Conservation (phyloP, 1,139 yeast genomes). For the Lodderomyces margitis region DNA sequence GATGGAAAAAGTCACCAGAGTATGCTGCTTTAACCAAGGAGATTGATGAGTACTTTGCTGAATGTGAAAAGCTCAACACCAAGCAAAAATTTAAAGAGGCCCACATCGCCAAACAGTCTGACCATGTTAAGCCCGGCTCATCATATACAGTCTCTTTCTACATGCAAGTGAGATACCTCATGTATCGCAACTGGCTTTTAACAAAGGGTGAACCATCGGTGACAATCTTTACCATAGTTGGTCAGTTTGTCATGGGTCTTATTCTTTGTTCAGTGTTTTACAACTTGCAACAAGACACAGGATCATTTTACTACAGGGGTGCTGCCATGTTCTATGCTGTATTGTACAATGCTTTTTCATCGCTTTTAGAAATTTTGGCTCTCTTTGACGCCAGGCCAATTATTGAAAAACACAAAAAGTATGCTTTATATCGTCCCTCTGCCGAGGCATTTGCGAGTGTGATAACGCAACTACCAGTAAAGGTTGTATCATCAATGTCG, state of each 20-base stretch:
- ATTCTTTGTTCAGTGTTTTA: conserved; percentile 69
- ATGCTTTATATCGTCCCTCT: conserved; percentile 62
- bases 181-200: conserved; percentile 62
- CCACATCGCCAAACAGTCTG: conserved; percentile 58
- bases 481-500: conserved; percentile 41
- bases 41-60: conserved; percentile 19
- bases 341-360: conserved; percentile 55
- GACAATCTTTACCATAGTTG: conserved; percentile 55
- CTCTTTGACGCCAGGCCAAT: conserved; percentile 59
- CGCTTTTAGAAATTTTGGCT: conserved; percentile 57
- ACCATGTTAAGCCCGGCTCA: conserved; percentile 51
- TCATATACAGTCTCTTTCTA: conserved; percentile 64
- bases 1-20: conserved; percentile 25
- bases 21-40: conserved; percentile 15
- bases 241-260: conserved; percentile 67
- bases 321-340: conserved; percentile 58
- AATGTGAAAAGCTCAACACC: conserved; percentile 8
- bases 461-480: conserved; percentile 58
- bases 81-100: conserved; percentile 31
- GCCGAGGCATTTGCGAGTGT: conserved; percentile 63
- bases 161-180: conserved; percentile 63
- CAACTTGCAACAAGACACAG: conserved; percentile 45
- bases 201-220: conserved; percentile 65
- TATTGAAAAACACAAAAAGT: conserved; percentile 60
- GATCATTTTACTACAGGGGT: conserved; percentile 56